Evolutionary conservation across 805 yeast species (phyloP), one percentile per base, ranked within the genome.

Genomic region (Torulaspora franciscae): DNA sequence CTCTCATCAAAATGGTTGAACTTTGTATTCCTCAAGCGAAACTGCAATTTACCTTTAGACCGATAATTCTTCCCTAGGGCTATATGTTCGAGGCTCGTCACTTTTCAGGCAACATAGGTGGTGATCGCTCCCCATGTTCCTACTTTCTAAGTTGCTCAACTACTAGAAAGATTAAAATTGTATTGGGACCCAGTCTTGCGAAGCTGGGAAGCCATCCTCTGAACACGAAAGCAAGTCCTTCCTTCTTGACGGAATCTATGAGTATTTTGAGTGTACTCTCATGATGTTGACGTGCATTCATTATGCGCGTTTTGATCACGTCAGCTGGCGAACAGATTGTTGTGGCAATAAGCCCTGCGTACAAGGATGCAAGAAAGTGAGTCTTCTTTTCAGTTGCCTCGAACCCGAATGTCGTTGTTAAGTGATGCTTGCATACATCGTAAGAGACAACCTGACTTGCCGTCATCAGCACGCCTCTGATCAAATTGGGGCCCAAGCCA

Each of bases 281-380:
- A 48, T 72, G 70, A 38, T 56, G 48, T 10, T 55, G 54, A 25
- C 60, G 63, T 3, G 72, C 76, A 65, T 85, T 83, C 96, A 87
- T 87, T 47, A 87, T 84, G 58, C 95, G 72, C 2, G 96, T 88
- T 65, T 88, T 88, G 39, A 87, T 81, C 3, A 87, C 96, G 65
- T 87, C 96, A 7, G 90, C 95, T 1, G 96, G 96, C 1, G 95
- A 85, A 62, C 95, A 88, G 14, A 87, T 84, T 0, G 96, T 88
- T 0, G 96, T 87, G 6, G 96, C 96, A 4, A 87, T 87, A 28
- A 87, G 68, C 13, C 95, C 95, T 1, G 96, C 95, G 50, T 83
- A 58, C 49, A 87, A 69, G 3, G 91, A 82, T 0, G 95, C 86
- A 27, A 80, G 62, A 58, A 87, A 86, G 64, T 87, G 95, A 2